phyloP scores from a whole-genome alignment of 768 basidiomycete genomes.

The Mycena latifolia region DNA sequence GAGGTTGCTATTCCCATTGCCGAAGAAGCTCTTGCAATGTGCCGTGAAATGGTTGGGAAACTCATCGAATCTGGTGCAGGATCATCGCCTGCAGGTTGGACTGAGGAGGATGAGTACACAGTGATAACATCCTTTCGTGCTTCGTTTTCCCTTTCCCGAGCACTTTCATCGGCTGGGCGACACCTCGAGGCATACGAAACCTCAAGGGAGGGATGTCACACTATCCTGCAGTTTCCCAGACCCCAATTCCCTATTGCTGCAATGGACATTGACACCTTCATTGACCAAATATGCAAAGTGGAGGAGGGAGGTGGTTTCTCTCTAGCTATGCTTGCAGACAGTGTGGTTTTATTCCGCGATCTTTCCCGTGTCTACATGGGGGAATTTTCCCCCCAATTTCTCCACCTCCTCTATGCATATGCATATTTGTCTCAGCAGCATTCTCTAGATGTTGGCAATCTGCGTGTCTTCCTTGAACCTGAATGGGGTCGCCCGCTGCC shows the following conservation, averaged over 20 bases:
- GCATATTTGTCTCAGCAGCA: too few relatives aligned
- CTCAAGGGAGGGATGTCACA: not conserved
- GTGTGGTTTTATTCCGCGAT: conserved; percentile 5
- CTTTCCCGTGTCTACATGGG: not conserved
- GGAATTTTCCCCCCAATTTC: not conserved
- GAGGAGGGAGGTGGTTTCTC: not conserved
- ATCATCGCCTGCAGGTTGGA: too few relatives aligned
- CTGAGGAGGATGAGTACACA: too few relatives aligned
- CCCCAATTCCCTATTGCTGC: not conserved
- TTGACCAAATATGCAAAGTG: conserved; percentile 8
- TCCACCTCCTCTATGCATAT: too few relatives aligned
- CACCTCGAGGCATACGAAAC: conserved; percentile 11
- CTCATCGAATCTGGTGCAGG: not conserved
- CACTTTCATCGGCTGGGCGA: not conserved
- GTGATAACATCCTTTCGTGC: too few relatives aligned
- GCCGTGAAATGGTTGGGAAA: not conserved
- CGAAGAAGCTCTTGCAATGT: conserved; percentile 5
- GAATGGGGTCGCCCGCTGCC: too few relatives aligned
- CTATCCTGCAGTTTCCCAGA: too few relatives aligned
- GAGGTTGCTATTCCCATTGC: not conserved
- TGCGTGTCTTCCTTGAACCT: too few relatives aligned
- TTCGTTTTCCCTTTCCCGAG: too few relatives aligned
- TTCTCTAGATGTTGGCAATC: too few relatives aligned
- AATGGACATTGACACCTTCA: conserved; percentile 1
- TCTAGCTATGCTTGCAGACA: conserved; percentile 1